Conservation (phyloP, 306 rosid species). For the Morella rubra region DNA sequence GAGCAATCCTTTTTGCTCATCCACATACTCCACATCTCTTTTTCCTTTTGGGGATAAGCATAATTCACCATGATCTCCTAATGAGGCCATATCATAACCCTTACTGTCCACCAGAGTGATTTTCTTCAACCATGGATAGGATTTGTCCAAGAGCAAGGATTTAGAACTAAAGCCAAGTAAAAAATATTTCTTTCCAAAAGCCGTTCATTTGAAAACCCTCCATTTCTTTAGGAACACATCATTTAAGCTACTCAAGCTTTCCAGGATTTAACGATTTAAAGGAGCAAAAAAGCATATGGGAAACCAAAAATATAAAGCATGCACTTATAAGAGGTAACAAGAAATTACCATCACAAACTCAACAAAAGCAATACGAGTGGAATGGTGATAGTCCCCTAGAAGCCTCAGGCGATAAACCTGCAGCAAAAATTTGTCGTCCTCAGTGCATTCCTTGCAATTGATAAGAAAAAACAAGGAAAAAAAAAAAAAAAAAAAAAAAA, state of each 20-base stretch:
- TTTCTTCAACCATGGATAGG: background rate
- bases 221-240: background rate
- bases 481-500: slow-evolving; percentile 16
- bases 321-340: slow-evolving; percentile 5
- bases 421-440: background rate
- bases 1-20: background rate
- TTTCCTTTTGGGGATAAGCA: background rate
- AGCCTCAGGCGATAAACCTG: slow-evolving; percentile 96
- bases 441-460: background rate
- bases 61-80: background rate
- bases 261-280: background rate
- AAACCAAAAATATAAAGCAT: slow-evolving; percentile 3
- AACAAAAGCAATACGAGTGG: slow-evolving; percentile 94
- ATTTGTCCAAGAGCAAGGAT: background rate
- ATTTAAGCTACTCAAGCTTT: background rate
- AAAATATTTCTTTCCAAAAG: background rate
- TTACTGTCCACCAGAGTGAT: background rate
- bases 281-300: background rate
- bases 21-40: background rate
- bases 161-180: background rate
- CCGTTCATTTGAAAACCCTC: background rate
- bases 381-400: slow-evolving; percentile 95
- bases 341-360: slow-evolving; percentile 76
- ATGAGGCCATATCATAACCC: background rate
- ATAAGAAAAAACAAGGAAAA: slow-evolving; percentile 4